Percentiles rank a stretch among this genome's conserved stretches.
phyloP scores from a whole-genome alignment of 75 land plant genomes.

The Isoetes taiwanensis region DNA sequence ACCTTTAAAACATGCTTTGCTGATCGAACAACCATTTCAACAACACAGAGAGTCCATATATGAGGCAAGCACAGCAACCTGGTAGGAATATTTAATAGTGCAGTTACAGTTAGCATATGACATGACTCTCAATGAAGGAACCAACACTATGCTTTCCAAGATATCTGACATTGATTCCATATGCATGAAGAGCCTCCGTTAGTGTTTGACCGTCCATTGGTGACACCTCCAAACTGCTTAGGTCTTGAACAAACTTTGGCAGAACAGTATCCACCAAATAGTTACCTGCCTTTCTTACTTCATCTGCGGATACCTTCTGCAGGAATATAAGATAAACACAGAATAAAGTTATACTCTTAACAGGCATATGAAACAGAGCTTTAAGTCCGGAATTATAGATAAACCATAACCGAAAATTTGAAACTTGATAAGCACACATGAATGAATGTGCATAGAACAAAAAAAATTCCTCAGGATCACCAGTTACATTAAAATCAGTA shows the following conservation, averaged over 20 bases:
- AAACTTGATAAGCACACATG: background rate
- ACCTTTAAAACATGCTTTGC: constrained; percentile 95
- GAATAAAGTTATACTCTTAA: too few relatives aligned
- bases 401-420: background rate
- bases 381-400: background rate
- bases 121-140: too few relatives aligned
- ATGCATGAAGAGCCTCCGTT: constrained; percentile 96
- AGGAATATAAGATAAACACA: background rate
- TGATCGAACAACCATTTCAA: constrained; percentile 76
- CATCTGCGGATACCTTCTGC: constrained; percentile 88
- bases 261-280: constrained; percentile 63
- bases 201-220: constrained; percentile 99
- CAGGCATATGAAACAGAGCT: background rate
- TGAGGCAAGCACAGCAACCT: constrained; percentile 93
- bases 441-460: background rate
- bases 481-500: constrained; percentile 84
- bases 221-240: constrained; percentile 83
- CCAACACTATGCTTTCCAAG: too few relatives aligned
- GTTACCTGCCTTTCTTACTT: constrained; percentile 60
- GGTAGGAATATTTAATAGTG: background rate
- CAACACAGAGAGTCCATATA: constrained; percentile 67
- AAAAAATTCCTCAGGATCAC: constrained; percentile 40
- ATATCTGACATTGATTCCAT: constrained; percentile 91
- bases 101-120: too few relatives aligned
- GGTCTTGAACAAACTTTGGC: constrained; percentile 78